Base-by-base conservation (phyloP, 805 yeast genomes). In the Lipomyces mesembrius region DNA sequence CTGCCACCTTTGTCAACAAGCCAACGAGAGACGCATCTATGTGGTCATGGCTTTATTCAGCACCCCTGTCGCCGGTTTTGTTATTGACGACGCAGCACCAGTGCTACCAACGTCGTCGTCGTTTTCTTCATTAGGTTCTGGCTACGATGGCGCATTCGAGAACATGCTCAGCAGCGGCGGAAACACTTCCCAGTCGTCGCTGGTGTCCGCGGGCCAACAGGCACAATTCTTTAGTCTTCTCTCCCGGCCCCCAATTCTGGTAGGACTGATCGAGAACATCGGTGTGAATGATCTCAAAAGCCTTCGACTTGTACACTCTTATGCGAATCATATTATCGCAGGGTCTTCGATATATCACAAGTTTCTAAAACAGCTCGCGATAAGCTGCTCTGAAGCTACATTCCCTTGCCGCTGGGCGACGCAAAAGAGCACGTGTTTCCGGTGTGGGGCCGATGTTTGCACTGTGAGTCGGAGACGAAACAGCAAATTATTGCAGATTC, bases 331-430 rank as follows among this genome's bases (percentile, higher is more conserved):
- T 9, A 35, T 34, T 11, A 58, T 68, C 29, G 20, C 59, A 17
- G 63, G 20, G 8, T 59, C 71, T 4, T 35, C 54, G 17, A 34
- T 14, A 32, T 68, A 68, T 32, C 63, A 53, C 39, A 22, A 9
- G 2, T 51, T 49, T n/a, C 59, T 68, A n/a, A 27, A 54, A 12
- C 51, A 29, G 17, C 59, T 63, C 34, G 52, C 71, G 20, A 68
- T 68, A 29, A 58, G 56, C 20, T 68, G 71, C 60, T 60, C 57
- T 17, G 63, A 43, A 8, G 70, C 71, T 4, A 64, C 67, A 5
- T 60, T 53, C 14, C 29, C 43, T 6, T 68, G 71, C 59, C 49
- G 64, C 11, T 54, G 49, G 49, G 62, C 43, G 51, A 20, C 54
- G 5, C 56, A 56, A n/a, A 27, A n/a, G 49, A 43, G 49, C 20